Percentiles rank a stretch among this genome's conserved stretches.
These are phyloP conservation scores for Lepidium africanum DNA, from an alignment of 345 rosid genomes.

Conservation along the genomic window DNA sequence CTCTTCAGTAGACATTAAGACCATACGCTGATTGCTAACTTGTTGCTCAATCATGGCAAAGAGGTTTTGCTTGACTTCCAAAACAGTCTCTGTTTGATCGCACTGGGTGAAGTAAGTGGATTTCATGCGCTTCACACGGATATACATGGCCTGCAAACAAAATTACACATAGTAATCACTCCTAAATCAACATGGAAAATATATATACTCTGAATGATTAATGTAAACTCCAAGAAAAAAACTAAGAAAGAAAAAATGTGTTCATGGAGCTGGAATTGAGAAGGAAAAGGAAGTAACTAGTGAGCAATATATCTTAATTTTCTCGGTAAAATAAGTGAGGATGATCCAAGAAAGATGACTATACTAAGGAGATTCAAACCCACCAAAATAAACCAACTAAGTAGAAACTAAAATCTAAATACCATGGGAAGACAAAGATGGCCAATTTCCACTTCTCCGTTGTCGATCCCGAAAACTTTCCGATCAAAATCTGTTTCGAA, in stretches of 20 bases:
- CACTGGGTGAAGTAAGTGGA: constrained; percentile 80
- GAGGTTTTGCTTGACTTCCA: constrained; percentile 72
- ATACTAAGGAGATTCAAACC: neutral
- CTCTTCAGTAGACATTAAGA: constrained; percentile 50
- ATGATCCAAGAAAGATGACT: neutral
- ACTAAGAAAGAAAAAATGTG: neutral
- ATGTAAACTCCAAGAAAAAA: neutral
- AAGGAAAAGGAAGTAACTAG: neutral
- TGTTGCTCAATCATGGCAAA: constrained; percentile 55
- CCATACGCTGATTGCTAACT: constrained; percentile 57
- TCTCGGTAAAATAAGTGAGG: neutral
- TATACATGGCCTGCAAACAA: constrained; percentile 68
- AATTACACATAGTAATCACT: neutral
- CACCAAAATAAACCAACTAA: neutral
- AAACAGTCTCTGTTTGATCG: constrained; percentile 71
- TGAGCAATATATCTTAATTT: neutral
- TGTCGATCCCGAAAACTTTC: neutral
- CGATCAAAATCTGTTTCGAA: neutral
- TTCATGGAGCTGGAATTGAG: neutral
- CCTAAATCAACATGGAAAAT: neutral
- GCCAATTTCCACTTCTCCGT: neutral
- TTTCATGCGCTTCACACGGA: constrained; percentile 77
- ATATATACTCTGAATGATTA: neutral
- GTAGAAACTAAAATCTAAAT: neutral
- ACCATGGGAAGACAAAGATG: constrained; percentile 19